Conservation (phyloP, 108 stramenopile genomes). For the Pseudonitzschia multistriata region DNA sequence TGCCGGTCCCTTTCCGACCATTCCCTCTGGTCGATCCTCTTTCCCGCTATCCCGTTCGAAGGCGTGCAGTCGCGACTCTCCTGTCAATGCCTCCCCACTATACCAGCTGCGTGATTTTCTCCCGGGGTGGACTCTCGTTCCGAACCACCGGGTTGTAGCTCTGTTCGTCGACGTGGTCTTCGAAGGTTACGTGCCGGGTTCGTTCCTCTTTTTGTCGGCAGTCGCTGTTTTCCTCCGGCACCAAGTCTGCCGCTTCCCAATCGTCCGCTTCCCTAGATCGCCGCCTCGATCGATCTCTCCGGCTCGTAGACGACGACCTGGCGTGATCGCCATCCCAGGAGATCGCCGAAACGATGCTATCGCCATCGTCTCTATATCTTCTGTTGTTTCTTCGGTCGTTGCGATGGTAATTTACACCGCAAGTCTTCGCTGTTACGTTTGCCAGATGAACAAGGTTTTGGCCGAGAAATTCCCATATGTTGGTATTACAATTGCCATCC, state of each 20-base stretch:
- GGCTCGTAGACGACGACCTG: neutral
- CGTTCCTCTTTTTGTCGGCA: neutral
- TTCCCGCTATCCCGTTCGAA: too few relatives aligned
- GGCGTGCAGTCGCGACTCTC: neutral
- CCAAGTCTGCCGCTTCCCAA: neutral
- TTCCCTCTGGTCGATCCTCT: too few relatives aligned
- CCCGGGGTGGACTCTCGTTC: neutral
- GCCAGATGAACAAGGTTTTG: neutral
- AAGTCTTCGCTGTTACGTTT: constrained; percentile 2
- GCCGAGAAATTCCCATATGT: neutral
- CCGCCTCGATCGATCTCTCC: neutral
- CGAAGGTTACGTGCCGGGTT: constrained; percentile 1
- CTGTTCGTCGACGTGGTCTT: neutral
- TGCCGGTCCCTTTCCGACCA: too few relatives aligned
- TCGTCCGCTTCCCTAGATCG: neutral
- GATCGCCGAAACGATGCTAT: constrained; percentile 5
- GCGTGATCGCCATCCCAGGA: constrained; percentile 8
- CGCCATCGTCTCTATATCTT: neutral
- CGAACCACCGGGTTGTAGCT: neutral
- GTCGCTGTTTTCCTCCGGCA: neutral
- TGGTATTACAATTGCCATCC: neutral
- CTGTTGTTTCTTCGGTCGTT: neutral
- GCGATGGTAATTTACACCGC: constrained; percentile 5
- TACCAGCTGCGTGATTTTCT: neutral
- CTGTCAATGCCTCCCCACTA: neutral